Percentiles rank a stretch among this genome's conserved stretches.
These are phyloP conservation scores for Triticum timopheevii DNA, from an alignment of 176 grass and related monocot species.

Conservation along the genomic window DNA sequence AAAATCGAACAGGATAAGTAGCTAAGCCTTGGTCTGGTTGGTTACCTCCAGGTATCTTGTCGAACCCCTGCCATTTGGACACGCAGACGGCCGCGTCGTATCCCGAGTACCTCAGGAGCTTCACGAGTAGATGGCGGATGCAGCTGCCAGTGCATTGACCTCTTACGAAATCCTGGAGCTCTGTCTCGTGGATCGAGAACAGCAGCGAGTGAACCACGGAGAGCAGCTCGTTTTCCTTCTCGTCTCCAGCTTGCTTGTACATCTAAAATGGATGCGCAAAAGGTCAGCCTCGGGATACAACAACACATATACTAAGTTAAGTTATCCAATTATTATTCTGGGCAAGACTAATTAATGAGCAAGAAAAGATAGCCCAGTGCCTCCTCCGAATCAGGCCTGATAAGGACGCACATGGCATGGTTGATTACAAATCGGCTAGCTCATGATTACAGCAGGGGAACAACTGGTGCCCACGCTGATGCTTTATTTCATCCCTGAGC, in stretches of 20 bases:
- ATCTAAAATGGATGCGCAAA: constrained; percentile 39
- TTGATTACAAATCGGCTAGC: background rate
- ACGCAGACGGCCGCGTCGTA: constrained; percentile 72
- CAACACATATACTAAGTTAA: background rate
- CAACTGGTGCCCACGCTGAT: background rate
- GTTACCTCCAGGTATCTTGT: constrained; percentile 85
- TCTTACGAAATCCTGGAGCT: constrained; percentile 49
- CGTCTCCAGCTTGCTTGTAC: constrained; percentile 60
- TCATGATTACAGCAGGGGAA: background rate
- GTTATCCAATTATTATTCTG: background rate
- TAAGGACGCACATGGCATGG: background rate
- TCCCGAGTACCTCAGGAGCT: constrained; percentile 72
- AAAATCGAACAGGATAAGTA: background rate
- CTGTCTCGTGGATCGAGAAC: constrained; percentile 60
- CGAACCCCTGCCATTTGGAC: constrained; percentile 77
- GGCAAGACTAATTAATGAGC: background rate
- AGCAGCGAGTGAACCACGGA: constrained; percentile 67
- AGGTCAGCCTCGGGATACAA: background rate
- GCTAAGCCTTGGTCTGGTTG: background rate
- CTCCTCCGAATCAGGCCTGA: background rate
- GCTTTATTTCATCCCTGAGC: background rate
- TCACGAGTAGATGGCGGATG: constrained; percentile 67
- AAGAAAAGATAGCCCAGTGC: background rate
- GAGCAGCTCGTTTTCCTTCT: constrained; percentile 60
- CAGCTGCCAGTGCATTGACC: constrained; percentile 71